phyloP scores from a whole-genome alignment of 768 basidiomycete genomes.

The Tylopilus vinaceipallidus region DNA sequence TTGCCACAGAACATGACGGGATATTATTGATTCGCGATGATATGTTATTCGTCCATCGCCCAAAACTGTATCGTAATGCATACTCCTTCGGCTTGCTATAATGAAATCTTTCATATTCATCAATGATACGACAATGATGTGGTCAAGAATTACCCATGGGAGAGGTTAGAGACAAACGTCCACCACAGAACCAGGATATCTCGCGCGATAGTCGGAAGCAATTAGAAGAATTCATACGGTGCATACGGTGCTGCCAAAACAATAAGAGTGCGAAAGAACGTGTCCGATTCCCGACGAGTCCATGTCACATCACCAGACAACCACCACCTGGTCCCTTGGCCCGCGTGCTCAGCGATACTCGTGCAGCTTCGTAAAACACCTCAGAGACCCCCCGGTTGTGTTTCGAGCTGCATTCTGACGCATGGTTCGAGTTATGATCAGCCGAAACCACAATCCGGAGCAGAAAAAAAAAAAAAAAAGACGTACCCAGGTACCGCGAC shows the following conservation, averaged over 20 bases:
- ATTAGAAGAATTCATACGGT: conserved; percentile 24
- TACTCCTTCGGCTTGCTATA: conserved; percentile 24
- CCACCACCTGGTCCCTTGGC: conserved; percentile 59
- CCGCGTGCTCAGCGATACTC: conserved; percentile 75
- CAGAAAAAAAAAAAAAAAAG: background rate
- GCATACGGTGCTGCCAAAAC: conserved; percentile 10
- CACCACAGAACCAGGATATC: background rate
- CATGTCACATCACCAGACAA: conserved; percentile 60
- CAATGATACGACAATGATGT: background rate
- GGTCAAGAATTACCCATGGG: conserved; percentile 14
- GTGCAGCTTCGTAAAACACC: conserved; percentile 89
- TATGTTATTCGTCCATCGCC: conserved; percentile 1
- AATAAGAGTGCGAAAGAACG: conserved; percentile 3
- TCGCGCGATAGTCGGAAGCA: conserved; percentile 3
- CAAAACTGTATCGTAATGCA: conserved; percentile 28
- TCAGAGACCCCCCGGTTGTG: conserved; percentile 94
- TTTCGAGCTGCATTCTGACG: conserved; percentile 91
- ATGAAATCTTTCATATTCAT: conserved; percentile 20
- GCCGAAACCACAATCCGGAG: background rate
- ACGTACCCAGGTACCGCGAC: conserved; percentile 85
- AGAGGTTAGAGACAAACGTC: background rate
- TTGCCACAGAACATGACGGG: conserved; percentile 61
- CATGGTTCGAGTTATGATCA: background rate
- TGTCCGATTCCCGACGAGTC: background rate
- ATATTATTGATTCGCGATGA: conserved; percentile 37